Evolutionary conservation across 345 rosid species (phyloP).

Genomic region (Lepidium africanum): DNA sequence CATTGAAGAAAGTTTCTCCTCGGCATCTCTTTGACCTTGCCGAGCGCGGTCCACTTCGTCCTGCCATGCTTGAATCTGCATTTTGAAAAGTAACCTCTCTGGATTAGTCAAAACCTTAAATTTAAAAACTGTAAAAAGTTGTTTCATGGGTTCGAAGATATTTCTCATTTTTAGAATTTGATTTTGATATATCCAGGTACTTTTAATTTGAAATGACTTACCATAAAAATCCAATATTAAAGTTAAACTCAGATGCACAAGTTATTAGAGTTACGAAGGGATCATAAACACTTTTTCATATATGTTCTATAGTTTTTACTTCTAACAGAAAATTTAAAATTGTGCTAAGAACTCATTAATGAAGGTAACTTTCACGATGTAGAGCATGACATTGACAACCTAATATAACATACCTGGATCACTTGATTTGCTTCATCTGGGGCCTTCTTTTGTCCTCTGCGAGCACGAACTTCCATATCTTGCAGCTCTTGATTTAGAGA

Average conservation of each 20-base stretch:
- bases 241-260: too few relatives aligned
- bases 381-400: neutral
- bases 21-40: slow-evolving; percentile 93
- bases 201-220: neutral
- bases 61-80: slow-evolving; percentile 90
- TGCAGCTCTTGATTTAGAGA: slow-evolving; percentile 91
- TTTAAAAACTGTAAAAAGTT: neutral
- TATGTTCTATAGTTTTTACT: neutral
- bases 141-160: neutral
- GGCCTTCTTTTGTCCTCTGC: slow-evolving; percentile 83
- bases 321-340: neutral
- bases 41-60: slow-evolving; percentile 94
- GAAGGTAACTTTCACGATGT: neutral
- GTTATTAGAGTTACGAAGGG: neutral
- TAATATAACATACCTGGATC: slow-evolving; percentile 59
- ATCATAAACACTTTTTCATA: neutral
- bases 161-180: neutral
- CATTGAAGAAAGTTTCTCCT: slow-evolving; percentile 77
- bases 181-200: neutral
- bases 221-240: neutral
- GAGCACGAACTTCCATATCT: slow-evolving; percentile 80
- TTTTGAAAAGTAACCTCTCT: neutral
- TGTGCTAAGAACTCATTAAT: neutral
- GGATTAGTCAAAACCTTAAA: slow-evolving; percentile 13
- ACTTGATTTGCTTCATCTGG: slow-evolving; percentile 89